Evolutionary conservation across 116 monocot genomes (phyloP).

Genomic region (Iris pallida): DNA sequence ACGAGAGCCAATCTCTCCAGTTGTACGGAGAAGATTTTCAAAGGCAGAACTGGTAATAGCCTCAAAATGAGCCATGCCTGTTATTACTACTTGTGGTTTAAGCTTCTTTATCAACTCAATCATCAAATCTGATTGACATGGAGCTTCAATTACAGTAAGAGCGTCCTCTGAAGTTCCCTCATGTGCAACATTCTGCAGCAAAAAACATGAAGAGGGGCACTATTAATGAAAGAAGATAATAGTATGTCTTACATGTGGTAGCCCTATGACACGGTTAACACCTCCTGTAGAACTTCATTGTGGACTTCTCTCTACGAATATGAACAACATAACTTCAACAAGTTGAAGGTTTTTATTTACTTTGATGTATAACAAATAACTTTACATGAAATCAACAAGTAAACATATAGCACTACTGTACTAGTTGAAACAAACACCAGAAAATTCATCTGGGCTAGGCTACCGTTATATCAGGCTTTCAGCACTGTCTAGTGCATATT

Average conservation of each 20-base stretch:
- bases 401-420: not conserved
- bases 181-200: slow-evolving; percentile 34
- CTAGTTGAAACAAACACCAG: not conserved
- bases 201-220: not conserved
- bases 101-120: slow-evolving; percentile 81
- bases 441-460: not conserved
- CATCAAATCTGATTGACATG: slow-evolving; percentile 85
- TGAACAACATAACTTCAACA: not conserved
- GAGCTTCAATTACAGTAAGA: slow-evolving; percentile 86
- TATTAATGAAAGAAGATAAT: not conserved
- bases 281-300: not conserved
- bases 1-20: slow-evolving; percentile 62
- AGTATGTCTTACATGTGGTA: not conserved
- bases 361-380: not conserved
- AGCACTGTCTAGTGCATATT: no score
- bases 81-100: slow-evolving; percentile 87
- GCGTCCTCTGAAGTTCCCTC: slow-evolving; percentile 25
- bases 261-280: no score
- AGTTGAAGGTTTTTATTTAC: not conserved
- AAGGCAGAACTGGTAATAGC: slow-evolving; percentile 88
- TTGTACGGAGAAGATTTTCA: slow-evolving; percentile 57
- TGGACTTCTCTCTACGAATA: not conserved
- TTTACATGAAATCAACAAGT: not conserved
- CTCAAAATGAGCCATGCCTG: slow-evolving; percentile 85
- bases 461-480: not conserved